Base-by-base conservation (phyloP, 495 filamentous ascomycete species). In the Tuber umbilicatum region DNA sequence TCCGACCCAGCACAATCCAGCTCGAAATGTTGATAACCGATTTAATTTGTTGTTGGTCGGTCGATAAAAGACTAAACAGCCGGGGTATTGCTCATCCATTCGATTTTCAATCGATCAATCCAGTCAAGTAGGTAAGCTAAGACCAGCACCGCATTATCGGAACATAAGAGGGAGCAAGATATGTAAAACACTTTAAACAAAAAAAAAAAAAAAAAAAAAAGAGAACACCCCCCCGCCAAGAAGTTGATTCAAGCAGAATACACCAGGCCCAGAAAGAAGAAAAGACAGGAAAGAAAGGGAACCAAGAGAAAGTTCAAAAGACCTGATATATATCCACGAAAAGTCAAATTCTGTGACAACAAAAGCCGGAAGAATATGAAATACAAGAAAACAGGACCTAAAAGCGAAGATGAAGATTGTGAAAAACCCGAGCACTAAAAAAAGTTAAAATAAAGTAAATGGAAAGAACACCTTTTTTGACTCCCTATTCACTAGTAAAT, bases 351-450 rank as follows among this genome's bases (percentile, higher is more conserved):
- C 55, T 64, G 27, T 64, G 27, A 72, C 64, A 78, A 75, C 70
- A 73, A 69, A 70, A 69, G 69, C 50, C 43, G 43, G 50, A 64
- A 70, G 73, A 67, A 69, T 73, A 74, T 67, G 69, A 75, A 72
- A 78, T 77, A 76, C 55, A 39, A 69, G 43, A 72, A 40, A 78
- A 68, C 40, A 73, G 71, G 74, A 70, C 69, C 69, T 64, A 5
- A 64, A 64, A 14, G 27, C 31, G 43, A 79, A 79, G 69, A 70
- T 78, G 78, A 47, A 45, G 75, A 78, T 76, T 72, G 76, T 78
- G 78, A 74, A 55, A 70, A 70, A 72, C 77, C 77, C 78, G 72
- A 78, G 68, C 68, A 78, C 77, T 79, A 79, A 78, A 78, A 78
- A 78, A 42, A 72, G 78, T 79, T 79, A 79, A 79, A 72, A 78